Conservation (phyloP, 108 stramenopile species). For the Nitzschia sp. region DNA sequence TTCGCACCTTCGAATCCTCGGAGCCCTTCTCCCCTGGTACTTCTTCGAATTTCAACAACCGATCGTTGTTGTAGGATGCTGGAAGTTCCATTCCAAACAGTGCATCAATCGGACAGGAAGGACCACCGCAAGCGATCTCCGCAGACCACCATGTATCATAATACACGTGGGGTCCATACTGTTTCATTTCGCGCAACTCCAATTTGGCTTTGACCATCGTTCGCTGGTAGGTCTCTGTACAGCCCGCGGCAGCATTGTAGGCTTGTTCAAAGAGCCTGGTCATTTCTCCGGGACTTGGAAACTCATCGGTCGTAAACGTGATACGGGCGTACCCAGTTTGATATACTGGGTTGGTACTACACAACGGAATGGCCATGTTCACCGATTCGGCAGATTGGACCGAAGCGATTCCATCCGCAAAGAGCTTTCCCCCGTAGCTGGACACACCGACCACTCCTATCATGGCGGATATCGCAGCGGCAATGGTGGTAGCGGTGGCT, state of each 20-base stretch:
- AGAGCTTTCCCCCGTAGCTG: background rate
- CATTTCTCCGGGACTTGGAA: conserved; percentile 2
- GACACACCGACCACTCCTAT: background rate
- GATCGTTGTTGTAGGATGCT: background rate
- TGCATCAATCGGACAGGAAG: background rate
- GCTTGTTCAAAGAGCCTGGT: background rate
- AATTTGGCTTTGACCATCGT: background rate
- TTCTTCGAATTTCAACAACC: background rate
- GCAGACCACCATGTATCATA: conserved; percentile 13
- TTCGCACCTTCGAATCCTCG: too few species aligned
- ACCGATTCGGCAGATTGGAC: background rate
- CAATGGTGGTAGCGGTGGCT: background rate
- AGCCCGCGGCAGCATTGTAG: conserved; percentile 13
- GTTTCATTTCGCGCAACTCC: background rate
- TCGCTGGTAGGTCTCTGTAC: conserved; percentile 4
- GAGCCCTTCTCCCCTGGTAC: background rate
- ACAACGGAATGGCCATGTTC: too few species aligned
- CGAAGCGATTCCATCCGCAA: background rate
- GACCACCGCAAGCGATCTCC: background rate
- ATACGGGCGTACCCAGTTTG: background rate
- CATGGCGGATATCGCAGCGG: background rate
- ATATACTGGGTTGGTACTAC: background rate
- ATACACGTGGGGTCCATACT: background rate
- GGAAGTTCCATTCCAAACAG: conserved; percentile 1
- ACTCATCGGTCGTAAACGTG: background rate